A percentile compares a stretch with the other conserved stretches of the same genome.
Evolutionary conservation across 2,329 filamentous ascomycete genomes (phyloP).

Genomic region (Cladobotryum protrusum): DNA sequence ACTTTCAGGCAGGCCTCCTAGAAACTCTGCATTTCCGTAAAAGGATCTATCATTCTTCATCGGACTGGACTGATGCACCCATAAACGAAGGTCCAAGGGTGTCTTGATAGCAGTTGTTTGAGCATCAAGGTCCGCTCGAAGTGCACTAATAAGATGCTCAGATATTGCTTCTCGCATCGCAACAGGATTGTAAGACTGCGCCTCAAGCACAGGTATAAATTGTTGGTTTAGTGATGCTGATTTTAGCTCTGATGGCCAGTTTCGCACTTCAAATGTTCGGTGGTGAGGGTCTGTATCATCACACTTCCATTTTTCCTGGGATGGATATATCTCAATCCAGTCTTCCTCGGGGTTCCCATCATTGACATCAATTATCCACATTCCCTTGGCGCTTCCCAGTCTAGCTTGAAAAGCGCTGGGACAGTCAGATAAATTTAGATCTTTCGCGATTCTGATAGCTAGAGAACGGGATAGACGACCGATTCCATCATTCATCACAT

Average conservation of each 20-base stretch:
- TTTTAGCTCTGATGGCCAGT: slow-evolving; percentile 24
- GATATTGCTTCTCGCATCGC: slow-evolving; percentile 44
- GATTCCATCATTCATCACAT: slow-evolving; percentile 66
- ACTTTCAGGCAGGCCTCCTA: slow-evolving; percentile 44
- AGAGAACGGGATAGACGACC: slow-evolving; percentile 57
- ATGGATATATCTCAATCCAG: slow-evolving; percentile 62
- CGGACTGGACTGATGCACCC: slow-evolving; percentile 40
- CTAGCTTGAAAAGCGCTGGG: slow-evolving; percentile 64
- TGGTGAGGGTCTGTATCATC: slow-evolving; percentile 42
- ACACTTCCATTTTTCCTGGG: slow-evolving; percentile 62
- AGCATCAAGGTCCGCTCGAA: slow-evolving; percentile 46
- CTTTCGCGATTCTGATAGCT: slow-evolving; percentile 44
- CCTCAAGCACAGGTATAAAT: slow-evolving; percentile 61
- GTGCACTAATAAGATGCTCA: slow-evolving; percentile 40
- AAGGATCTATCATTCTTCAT: slow-evolving; percentile 31
- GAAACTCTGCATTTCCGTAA: slow-evolving; percentile 34
- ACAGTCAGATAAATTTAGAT: slow-evolving; percentile 44
- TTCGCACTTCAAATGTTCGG: slow-evolving; percentile 60
- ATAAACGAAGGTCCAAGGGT: slow-evolving; percentile 46
- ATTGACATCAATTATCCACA: slow-evolving; percentile 61
- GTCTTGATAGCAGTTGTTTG: slow-evolving; percentile 46
- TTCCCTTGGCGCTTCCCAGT: slow-evolving; percentile 66
- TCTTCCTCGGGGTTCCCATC: slow-evolving; percentile 33
- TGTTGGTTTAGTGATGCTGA: slow-evolving; percentile 58
- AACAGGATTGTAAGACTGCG: slow-evolving; percentile 43